Evolutionary conservation across 805 yeast genomes (phyloP), one percentile per base, ranked within the genome.

Genomic region (Kodamaea fukazawae): DNA sequence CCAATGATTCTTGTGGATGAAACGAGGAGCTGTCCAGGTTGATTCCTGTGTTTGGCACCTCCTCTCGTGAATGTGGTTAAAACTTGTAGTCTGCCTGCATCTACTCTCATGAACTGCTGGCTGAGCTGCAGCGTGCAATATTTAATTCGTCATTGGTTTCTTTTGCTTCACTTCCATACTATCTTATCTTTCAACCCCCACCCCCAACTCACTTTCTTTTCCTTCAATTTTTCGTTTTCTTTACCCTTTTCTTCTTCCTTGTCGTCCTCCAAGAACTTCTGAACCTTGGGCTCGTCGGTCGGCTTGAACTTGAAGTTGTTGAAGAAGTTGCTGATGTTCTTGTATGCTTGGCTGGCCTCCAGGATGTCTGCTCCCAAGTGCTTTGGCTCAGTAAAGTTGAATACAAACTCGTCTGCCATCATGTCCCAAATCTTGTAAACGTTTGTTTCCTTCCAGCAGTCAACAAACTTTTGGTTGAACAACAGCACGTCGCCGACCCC

Each of bases 351-450:
- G 17, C 22, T 42, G 33, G 33, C 28, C 18, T 44, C 49, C 17
- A 36, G 35, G 38, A 58, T 46, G 10, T 46, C 56, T 10, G 48
- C 50, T 4, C 63, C 65, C 12, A 67, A 45, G 45, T 70, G 75
- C 29, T 60, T 47, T 4, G 75, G 74, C 29, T 59, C 64, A 13
- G 63, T 54, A 46, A 70, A 70, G 43, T 70, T 70, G 54, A 70
- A 70, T 10, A 70, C 58, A 43, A 69, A 68, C 41, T 70, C 75
- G 44, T 70, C 74, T 23, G 73, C 61, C 38, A 61, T 58, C 10
- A 54, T 34, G 30, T 67, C 53, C 75, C 75, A 70, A 22, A 70
- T 65, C 40, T 51, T 52, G 54, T 46, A 67, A 49, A 67, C 69
- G 16, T 58, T 53, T 5, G 73, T 58, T 4, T 29, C 13, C 23